Evolutionary conservation across 1,139 yeast species (phyloP), one percentile per base, ranked within the genome.

Genomic region (Zygosaccharomyces sapae): DNA sequence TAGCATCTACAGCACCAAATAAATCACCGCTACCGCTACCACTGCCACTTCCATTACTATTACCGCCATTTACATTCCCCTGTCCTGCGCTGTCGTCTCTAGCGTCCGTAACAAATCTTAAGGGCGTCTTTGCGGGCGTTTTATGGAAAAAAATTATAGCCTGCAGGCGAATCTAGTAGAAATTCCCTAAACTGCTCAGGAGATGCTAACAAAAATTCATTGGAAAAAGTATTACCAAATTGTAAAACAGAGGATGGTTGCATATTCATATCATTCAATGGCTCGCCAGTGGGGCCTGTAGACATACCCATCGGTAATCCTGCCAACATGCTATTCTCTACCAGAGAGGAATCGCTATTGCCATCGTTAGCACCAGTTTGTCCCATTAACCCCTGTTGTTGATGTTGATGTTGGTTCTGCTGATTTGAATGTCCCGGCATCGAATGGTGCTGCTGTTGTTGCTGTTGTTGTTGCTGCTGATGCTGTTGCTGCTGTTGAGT

Each of bases 101-200:
- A 20, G 49, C 47, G 24, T 46, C 46, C 12, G 59, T 54, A 8
- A 61, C 50, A 44, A 63, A 64, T 40, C 59, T 50, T 30, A 64
- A 50, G 3, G 68, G 67, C 7, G 67, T 61, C 56, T 60, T 64
- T 18, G 67, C 66, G n/a, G 67, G 67, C 2, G 67, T 62, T 40
- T 58, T 62, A 31, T 62, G 22, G 65, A 46, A 61, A 58, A 58
- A 60, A 48, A 46, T 60, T 61, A 22, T 59, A 51, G 5, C 62
- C 61, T 12, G 58, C 62, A 9, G 68, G 68, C 4, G 68, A 64
- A 18, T 64, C 68, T 10, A 62, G 55, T 41, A 64, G 44, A 42
- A 62, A 62, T 45, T 64, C 68, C 46, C 58, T 59, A 35, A 64
- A 55, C 41, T 63, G 66, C 43, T 62, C 68, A 7, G 68, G 66